Base-by-base conservation (phyloP, 1,284 basidiomycete genomes). In the Leccinum huronense region DNA sequence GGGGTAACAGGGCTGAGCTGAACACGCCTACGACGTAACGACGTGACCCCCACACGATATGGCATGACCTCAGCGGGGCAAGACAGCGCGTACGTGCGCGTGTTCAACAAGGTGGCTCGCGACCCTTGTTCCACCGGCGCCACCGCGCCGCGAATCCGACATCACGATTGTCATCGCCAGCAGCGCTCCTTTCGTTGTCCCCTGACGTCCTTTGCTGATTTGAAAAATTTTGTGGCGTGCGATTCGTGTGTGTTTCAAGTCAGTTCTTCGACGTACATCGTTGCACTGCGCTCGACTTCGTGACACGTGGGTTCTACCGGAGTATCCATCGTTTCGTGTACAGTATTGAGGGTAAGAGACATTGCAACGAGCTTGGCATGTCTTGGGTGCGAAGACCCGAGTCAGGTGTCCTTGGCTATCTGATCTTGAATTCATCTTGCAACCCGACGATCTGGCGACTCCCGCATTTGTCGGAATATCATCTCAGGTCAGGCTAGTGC, bases 111-210 rank as follows among this genome's bases (percentile, higher is more conserved):
- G 31, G 61, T 10, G 55, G 65, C 33, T 67, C 45, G 27, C 56
- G 14, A 33, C 55, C 66, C 65, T 58, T 51, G 62, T 65, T 56
- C 65, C 65, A 58, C 48, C 4, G 40, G 42, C n/a, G 23, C 27
- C 34, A 61, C 56, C 48, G 57, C 19, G 34, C 36, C 23, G 30
- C 34, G 65, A 31, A 64, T 59, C 61, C 56, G 23, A 27, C 23
- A 51, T 67, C 65, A 67, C 38, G 33, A 66, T 38, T 38, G 19
- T 27, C 64, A 40, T 54, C 19, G 53, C 33, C 30, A 48, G 19
- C 9, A 7, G 0, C 14, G 45, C 45, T 48, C 19, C 10, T 7
- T 48, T 11, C 42, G 42, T 9, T 23, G 13, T 11, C 38, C 38
- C 10, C 45, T 23, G 11, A 23, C 19, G 45, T 23, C 19, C 19